Evolutionary conservation across 345 rosid genomes (phyloP).

Genomic region (Nephelium lappaceum): DNA sequence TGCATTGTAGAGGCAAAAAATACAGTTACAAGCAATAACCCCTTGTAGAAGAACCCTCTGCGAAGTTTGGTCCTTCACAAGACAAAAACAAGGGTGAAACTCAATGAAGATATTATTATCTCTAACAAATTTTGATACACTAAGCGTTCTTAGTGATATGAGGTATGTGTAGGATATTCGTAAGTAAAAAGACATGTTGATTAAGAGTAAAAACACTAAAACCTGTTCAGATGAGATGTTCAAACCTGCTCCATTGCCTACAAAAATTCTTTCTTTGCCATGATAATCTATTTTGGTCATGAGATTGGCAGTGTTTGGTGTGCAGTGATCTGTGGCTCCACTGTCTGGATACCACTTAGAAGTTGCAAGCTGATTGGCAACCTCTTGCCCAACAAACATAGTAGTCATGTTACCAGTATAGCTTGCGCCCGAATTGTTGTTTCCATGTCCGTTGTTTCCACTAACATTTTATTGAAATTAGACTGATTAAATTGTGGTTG

Average conservation of each 20-base stretch:
- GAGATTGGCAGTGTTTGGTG: not conserved
- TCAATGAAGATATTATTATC: not conserved
- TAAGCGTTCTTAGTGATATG: not conserved
- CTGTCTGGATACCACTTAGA: not conserved
- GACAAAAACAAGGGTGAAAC: not conserved
- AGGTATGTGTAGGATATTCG: slow-evolving; percentile 12
- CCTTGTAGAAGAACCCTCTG: not conserved
- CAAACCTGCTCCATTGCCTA: no score
- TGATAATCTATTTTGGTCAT: no score
- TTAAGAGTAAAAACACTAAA: no score
- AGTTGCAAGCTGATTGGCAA: no score
- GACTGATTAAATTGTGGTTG: not conserved
- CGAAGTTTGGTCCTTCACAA: not conserved
- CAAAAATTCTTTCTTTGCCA: no score
- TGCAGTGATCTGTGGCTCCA: not conserved
- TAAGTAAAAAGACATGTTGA: not conserved
- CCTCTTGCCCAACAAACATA: no score
- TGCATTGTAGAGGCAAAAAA: not conserved
- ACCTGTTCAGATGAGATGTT: no score
- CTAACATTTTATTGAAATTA: no score
- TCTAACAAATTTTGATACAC: not conserved
- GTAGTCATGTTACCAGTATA: no score
- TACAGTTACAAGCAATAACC: not conserved
- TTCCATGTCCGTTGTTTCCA: no score
- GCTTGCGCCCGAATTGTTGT: no score